Base-by-base conservation (phyloP, 2,329 filamentous ascomycete genomes). In the Drechslerella dactyloides region DNA sequence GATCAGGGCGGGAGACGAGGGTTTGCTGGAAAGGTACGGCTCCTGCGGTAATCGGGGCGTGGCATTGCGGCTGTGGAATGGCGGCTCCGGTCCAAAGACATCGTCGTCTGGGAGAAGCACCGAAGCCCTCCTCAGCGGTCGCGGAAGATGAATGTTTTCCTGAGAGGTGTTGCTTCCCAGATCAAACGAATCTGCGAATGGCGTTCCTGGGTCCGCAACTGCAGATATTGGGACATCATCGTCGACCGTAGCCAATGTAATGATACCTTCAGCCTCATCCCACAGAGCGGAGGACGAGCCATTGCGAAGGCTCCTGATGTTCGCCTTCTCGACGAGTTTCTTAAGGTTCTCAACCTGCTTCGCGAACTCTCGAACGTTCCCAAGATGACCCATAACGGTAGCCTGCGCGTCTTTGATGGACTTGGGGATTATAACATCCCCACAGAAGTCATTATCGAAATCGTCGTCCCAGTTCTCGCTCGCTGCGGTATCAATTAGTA, bases 391-490 rank as follows among this genome's bases (percentile, higher is more conserved):
- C 75, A 89, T 89, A 6, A 96, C 89, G 51, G 89, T 93, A 30
- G 88, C 89, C 78, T 94, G 91, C 37, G 89, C 89, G 59, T 91
- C 90, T 76, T 89, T 88, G 62, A 96, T 94, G 1, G 86, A 89
- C 74, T 88, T 86, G 0, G 91, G 91, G 23, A 96, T 88, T n/a
- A 89, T 80, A 86, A 91, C 81, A 33, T 83, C 78, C 27, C 80
- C 79, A 37, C 78, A 84, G 11, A 77, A 76, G 13, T 77, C 76
- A 11, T 69, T 76, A 44, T 93, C 90, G 76, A 96, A 94, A 78
- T 96, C 91, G 74, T 93, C 90, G 76, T 93, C 91, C 91, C 91
- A 96, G 77, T 94, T 90, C 78, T 96, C 91, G 73, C 89, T 93
- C 19, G 76, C 66, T 73, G 37, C 24, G 15, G 27, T n/a, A 42